Percentiles rank a stretch among this genome's conserved stretches.
phyloP scores from a whole-genome alignment of 2,329 filamentous ascomycete genomes.

The Bipolaris cookei region DNA sequence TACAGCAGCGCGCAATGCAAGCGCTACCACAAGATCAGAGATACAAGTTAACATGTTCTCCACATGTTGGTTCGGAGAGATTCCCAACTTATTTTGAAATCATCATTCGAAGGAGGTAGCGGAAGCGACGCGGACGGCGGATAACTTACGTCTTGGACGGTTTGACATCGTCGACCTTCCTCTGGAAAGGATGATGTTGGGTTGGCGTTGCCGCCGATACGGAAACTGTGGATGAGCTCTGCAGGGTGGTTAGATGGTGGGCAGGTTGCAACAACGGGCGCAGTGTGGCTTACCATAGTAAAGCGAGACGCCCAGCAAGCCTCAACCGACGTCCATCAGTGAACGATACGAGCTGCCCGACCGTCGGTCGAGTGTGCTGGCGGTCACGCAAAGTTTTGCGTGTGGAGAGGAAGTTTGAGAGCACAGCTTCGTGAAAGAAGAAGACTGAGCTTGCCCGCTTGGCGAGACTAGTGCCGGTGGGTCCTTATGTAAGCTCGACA shows the following conservation, averaged over 20 bases:
- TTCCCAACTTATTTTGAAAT: constrained; percentile 93
- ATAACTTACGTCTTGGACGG: constrained; percentile 82
- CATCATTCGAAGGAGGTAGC: constrained; percentile 70
- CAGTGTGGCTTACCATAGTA: constrained; percentile 43
- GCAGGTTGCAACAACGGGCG: constrained; percentile 19
- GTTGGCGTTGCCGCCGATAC: constrained; percentile 75
- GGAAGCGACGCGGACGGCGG: constrained; percentile 5
- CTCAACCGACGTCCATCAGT: constrained; percentile 49
- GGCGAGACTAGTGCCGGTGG: constrained; percentile 24
- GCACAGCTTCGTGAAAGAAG: constrained; percentile 31
- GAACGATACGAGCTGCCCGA: constrained; percentile 34
- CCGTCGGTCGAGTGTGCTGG: constrained; percentile 40
- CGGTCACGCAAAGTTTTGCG: constrained; percentile 39
- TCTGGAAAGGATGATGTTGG: constrained; percentile 77
- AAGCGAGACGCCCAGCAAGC: constrained; percentile 36
- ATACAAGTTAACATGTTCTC: constrained; percentile 85
- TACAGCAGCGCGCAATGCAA: constrained; percentile 18
- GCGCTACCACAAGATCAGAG: constrained; percentile 61
- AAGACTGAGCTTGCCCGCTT: constrained; percentile 37
- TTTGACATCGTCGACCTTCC: constrained; percentile 81
- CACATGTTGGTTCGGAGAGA: constrained; percentile 98
- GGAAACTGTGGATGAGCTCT: constrained; percentile 71
- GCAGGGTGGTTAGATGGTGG: constrained; percentile 22
- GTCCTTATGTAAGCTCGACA: constrained; percentile 24
- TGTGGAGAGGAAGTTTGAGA: constrained; percentile 30